phyloP scores from a whole-genome alignment of 352 stramenopile genomes.

The Pythium dissimile region DNA sequence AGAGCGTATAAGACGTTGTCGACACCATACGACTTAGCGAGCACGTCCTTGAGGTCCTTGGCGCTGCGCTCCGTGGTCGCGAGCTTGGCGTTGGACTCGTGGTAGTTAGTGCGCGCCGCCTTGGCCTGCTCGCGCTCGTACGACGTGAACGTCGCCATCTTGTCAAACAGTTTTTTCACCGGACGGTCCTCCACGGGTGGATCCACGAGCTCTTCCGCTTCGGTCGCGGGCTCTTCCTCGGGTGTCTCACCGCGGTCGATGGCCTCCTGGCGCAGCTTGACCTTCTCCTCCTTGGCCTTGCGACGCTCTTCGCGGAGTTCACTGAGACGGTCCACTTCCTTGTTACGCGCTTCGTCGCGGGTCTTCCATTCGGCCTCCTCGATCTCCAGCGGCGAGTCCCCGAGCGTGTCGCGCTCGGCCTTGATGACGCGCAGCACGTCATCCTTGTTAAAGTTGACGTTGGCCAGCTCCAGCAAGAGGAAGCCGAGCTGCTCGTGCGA shows the following conservation, averaged over 20 bases:
- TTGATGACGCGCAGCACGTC: conserved; percentile 54
- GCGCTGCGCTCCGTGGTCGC: conserved; percentile 9
- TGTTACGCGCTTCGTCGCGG: conserved; percentile 45
- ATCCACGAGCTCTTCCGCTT: conserved; percentile 31
- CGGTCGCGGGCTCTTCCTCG: conserved; percentile 7
- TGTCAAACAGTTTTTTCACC: conserved; percentile 54
- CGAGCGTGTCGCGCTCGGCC: conserved; percentile 45
- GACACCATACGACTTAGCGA: conserved; percentile 59
- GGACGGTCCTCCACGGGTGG: conserved; percentile 57
- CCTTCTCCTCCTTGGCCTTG: conserved; percentile 27
- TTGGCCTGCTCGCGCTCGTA: conserved; percentile 50
- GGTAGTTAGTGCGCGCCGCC: conserved; percentile 37
- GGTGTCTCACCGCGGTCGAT: conserved; percentile 22
- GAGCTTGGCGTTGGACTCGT: conserved; percentile 41
- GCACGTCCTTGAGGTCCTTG: conserved; percentile 25
- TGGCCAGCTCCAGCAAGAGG: conserved; percentile 59
- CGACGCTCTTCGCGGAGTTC: conserved; percentile 46
- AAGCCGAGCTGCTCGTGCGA: conserved; percentile 51
- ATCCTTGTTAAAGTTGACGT: conserved; percentile 38
- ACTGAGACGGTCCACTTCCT: conserved; percentile 54
- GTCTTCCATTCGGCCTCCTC: conserved; percentile 44
- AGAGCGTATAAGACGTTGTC: conserved; percentile 67
- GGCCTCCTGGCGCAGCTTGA: conserved; percentile 18
- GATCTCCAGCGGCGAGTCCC: conserved; percentile 44
- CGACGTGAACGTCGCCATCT: conserved; percentile 33